A percentile compares a stretch with the other conserved stretches of the same genome.
phyloP scores from a whole-genome alignment of 1,284 basidiomycete species.

The Ganoderma boninense region DNA sequence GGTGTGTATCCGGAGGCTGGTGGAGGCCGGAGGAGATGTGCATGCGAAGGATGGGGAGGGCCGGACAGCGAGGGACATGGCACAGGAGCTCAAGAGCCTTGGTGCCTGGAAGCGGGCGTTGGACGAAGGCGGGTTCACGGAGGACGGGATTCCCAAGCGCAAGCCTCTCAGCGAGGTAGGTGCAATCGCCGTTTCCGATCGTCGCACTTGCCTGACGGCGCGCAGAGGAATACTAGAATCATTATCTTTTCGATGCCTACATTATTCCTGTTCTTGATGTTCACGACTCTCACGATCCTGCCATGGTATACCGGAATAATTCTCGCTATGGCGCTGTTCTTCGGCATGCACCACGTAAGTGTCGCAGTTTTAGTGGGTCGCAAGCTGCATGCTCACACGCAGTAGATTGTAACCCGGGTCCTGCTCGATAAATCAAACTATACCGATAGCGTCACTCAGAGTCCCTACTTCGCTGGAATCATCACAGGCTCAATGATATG shows the following conservation, averaged over 20 bases:
- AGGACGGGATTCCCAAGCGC: constrained; percentile 75
- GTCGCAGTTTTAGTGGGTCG: constrained; percentile 28
- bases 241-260: constrained; percentile 87
- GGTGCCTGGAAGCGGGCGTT: constrained; percentile 90
- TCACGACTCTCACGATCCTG: constrained; percentile 82
- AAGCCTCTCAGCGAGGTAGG: constrained; percentile 72
- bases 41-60: constrained; percentile 85
- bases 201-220: constrained; percentile 3
- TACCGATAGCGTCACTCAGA: constrained; percentile 78
- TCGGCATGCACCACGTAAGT: constrained; percentile 91
- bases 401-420: constrained; percentile 82
- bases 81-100: constrained; percentile 89
- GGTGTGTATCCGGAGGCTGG: constrained; percentile 83
- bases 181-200: not conserved
- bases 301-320: constrained; percentile 92
- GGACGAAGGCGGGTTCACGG: constrained; percentile 84
- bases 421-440: constrained; percentile 82
- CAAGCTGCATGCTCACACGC: constrained; percentile 26
- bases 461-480: constrained; percentile 93
- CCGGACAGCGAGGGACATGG: constrained; percentile 95
- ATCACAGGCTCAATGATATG: constrained; percentile 88
- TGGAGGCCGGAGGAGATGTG: constrained; percentile 88
- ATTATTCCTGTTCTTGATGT: constrained; percentile 83
- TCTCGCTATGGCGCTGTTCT: constrained; percentile 86
- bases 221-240: constrained; percentile 79